Conservation (phyloP, 1,284 basidiomycete genomes). For the Sphaerobolus stellatus region DNA sequence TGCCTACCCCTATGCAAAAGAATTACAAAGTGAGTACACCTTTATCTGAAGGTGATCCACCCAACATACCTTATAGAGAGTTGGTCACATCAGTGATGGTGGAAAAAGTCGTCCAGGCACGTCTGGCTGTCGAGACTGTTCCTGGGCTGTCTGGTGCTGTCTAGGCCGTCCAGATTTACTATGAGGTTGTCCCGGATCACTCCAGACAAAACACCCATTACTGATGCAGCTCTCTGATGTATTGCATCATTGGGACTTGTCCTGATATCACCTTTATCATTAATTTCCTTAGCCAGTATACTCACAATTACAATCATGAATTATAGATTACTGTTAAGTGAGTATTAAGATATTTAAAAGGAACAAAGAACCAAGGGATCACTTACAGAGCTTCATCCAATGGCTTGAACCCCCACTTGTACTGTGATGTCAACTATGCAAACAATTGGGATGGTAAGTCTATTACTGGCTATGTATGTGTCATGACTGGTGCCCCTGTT, state of each 20-base stretch:
- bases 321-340: slow-evolving; percentile 28
- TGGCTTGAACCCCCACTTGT: slow-evolving; percentile 14
- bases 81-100: too few species aligned
- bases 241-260: slow-evolving; percentile 27
- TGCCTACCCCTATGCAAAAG: slow-evolving; percentile 19
- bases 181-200: too few species aligned
- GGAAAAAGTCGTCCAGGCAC: too few species aligned
- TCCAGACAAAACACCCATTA: too few species aligned
- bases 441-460: slow-evolving; percentile 24
- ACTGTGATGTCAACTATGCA: slow-evolving; percentile 31
- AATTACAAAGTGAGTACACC: neutral
- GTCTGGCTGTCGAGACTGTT: too few species aligned
- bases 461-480: slow-evolving; percentile 31
- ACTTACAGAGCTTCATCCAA: too few species aligned
- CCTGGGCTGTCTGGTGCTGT: too few species aligned
- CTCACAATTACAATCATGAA: slow-evolving; percentile 18
- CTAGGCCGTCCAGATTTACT: too few species aligned
- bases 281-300: slow-evolving; percentile 29
- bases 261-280: slow-evolving; percentile 33
- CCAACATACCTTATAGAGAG: slow-evolving; percentile 3
- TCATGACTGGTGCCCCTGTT: slow-evolving; percentile 29
- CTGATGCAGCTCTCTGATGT: slow-evolving; percentile 35
- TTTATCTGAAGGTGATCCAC: neutral
- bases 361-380: too few species aligned
- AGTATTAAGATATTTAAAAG: slow-evolving; percentile 31